Evolutionary conservation across 768 basidiomycete genomes (phyloP).

Genomic region (Rhizopogon sp.): DNA sequence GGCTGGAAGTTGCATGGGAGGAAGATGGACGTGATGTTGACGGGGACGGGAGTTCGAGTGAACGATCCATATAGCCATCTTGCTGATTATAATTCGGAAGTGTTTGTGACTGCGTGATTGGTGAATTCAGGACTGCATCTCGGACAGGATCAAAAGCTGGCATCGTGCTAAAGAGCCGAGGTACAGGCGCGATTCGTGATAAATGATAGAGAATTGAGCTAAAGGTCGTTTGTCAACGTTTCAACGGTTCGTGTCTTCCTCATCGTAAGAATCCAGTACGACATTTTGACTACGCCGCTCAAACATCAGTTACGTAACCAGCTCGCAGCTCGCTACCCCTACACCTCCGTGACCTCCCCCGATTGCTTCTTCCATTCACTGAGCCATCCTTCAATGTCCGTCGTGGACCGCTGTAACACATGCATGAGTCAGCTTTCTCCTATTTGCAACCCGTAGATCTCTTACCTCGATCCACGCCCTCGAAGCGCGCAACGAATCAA

Average conservation of each 20-base stretch:
- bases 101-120: constrained; percentile 44
- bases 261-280: neutral
- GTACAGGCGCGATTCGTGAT: too few relatives aligned
- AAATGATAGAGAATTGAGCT: too few relatives aligned
- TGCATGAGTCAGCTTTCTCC: neutral
- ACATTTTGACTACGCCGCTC: neutral
- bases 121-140: constrained; percentile 81
- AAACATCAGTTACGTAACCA: constrained; percentile 2
- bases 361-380: constrained; percentile 24
- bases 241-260: neutral
- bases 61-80: constrained; percentile 20
- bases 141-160: constrained; percentile 78
- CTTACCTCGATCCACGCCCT: constrained; percentile 58
- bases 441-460: neutral
- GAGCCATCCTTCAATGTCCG: constrained; percentile 55
- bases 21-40: constrained; percentile 32
- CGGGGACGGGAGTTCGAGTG: constrained; percentile 31
- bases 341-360: too few relatives aligned
- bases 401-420: constrained; percentile 46
- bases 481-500: constrained; percentile 63
- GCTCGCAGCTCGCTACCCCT: neutral
- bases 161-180: constrained; percentile 9
- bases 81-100: constrained; percentile 22
- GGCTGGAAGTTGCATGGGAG: constrained; percentile 34
- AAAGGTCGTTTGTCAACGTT: neutral